Evolutionary conservation across 2,329 filamentous ascomycete genomes (phyloP).

Genomic region (Colletotrichum magnum): DNA sequence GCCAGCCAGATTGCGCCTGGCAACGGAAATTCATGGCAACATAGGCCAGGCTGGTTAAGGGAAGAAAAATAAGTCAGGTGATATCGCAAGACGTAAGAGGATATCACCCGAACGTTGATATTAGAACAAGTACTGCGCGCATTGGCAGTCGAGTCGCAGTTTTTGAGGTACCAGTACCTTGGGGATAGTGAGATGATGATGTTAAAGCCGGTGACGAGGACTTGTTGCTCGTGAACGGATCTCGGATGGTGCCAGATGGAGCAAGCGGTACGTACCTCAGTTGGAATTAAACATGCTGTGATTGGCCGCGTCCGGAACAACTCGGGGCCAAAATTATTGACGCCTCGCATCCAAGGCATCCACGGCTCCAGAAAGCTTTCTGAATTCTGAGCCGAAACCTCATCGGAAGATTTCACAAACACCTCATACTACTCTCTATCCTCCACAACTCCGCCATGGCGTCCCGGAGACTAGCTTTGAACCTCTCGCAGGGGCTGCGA

Average conservation of each 20-base stretch:
- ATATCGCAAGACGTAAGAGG: too few relatives aligned
- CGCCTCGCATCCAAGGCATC: constrained; percentile 59
- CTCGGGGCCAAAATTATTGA: constrained; percentile 53
- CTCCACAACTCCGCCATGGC: constrained; percentile 80
- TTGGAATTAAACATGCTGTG: constrained; percentile 40
- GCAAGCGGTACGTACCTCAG: constrained; percentile 16
- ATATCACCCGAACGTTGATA: too few relatives aligned
- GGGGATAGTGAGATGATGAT: background rate
- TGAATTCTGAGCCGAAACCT: constrained; percentile 53
- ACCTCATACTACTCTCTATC: constrained; percentile 66
- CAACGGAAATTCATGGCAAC: background rate
- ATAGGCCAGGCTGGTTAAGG: background rate
- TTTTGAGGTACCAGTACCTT: too few relatives aligned
- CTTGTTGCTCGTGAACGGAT: constrained; percentile 15
- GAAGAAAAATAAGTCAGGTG: too few relatives aligned
- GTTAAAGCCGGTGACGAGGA: too few relatives aligned
- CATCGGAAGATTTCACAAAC: constrained; percentile 67
- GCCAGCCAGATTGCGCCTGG: constrained; percentile 11
- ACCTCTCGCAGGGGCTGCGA: constrained; percentile 91
- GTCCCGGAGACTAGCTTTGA: constrained; percentile 96
- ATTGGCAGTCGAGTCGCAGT: too few relatives aligned
- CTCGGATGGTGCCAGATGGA: constrained; percentile 21
- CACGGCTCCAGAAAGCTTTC: constrained; percentile 59
- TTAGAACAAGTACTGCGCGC: too few relatives aligned
- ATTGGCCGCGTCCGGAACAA: constrained; percentile 58